Conservation (phyloP, 225 moss, liverwort and hornwort species). For the Bryum argenteum region DNA sequence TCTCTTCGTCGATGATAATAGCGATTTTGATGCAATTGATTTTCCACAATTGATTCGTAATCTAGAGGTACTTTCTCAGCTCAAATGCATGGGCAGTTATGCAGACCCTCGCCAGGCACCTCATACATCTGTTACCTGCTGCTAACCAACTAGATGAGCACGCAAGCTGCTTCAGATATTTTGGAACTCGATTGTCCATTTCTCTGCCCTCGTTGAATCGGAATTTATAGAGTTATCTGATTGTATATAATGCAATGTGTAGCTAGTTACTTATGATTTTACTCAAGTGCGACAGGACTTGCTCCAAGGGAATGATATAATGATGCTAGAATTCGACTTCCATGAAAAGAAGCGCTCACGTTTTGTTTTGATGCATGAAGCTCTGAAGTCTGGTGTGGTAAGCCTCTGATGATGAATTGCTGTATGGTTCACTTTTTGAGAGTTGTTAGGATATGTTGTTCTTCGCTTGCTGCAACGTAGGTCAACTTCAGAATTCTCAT, state of each 20-base stretch:
- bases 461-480: slow-evolving; percentile 16
- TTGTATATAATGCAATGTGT: background rate
- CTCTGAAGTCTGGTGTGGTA: slow-evolving; percentile 90
- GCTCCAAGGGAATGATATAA: slow-evolving; percentile 66
- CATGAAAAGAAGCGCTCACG: slow-evolving; percentile 75
- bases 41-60: slow-evolving; percentile 68
- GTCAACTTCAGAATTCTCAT: slow-evolving; percentile 27
- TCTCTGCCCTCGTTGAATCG: slow-evolving; percentile 1
- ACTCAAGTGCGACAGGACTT: slow-evolving; percentile 59
- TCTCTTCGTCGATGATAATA: slow-evolving; percentile 71
- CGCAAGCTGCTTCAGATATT: slow-evolving; percentile 14
- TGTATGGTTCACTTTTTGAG: slow-evolving; percentile 4
- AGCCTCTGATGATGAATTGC: slow-evolving; percentile 24
- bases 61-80: slow-evolving; percentile 56
- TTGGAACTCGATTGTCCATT: slow-evolving; percentile 10
- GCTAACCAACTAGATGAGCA: slow-evolving; percentile 7
- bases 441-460: slow-evolving; percentile 4
- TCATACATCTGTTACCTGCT: slow-evolving; percentile 3
- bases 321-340: slow-evolving; percentile 76
- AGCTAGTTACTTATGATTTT: slow-evolving; percentile 35
- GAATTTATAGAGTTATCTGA: slow-evolving; percentile 13
- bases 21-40: slow-evolving; percentile 71
- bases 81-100: slow-evolving; percentile 23
- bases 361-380: slow-evolving; percentile 58
- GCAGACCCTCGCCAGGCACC: slow-evolving; percentile 2